phyloP scores from a whole-genome alignment of 140 eudicot genomes.

The Oenanthe javanica region DNA sequence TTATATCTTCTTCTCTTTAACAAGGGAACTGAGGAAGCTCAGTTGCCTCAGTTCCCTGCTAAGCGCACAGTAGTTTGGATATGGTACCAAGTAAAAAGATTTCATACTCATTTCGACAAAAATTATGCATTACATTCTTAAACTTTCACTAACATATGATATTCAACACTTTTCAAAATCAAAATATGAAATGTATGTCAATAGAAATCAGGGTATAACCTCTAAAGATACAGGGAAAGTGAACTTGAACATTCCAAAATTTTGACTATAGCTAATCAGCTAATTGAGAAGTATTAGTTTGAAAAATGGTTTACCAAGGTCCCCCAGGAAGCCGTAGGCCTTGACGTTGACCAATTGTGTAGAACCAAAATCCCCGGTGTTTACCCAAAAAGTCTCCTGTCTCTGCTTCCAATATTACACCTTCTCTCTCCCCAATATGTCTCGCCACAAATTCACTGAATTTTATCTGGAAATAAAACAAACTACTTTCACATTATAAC shows the following conservation, averaged over 20 bases:
- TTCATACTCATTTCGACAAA: not conserved
- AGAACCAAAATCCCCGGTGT: conserved; percentile 92
- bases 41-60: conserved; percentile 4
- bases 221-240: not conserved
- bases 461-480: conserved; percentile 46
- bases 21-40: not conserved
- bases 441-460: conserved; percentile 91
- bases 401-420: conserved; percentile 91
- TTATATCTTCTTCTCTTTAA: not conserved
- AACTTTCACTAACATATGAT: not conserved
- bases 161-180: not conserved
- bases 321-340: conserved; percentile 95
- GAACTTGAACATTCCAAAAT: not conserved
- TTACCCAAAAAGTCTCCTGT: conserved; percentile 78
- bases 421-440: conserved; percentile 91
- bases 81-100: not conserved
- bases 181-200: not conserved
- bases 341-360: conserved; percentile 97
- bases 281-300: not conserved
- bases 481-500: not conserved
- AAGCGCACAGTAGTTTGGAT: not conserved
- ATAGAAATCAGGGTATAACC: not conserved
- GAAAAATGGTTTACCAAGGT: conserved; percentile 55
- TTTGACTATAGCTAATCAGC: not conserved
- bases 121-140: not conserved